These are phyloP conservation scores for Pelagophyceae sp. DNA, from an alignment of 352 stramenopile species.

Conservation along the genomic window DNA sequence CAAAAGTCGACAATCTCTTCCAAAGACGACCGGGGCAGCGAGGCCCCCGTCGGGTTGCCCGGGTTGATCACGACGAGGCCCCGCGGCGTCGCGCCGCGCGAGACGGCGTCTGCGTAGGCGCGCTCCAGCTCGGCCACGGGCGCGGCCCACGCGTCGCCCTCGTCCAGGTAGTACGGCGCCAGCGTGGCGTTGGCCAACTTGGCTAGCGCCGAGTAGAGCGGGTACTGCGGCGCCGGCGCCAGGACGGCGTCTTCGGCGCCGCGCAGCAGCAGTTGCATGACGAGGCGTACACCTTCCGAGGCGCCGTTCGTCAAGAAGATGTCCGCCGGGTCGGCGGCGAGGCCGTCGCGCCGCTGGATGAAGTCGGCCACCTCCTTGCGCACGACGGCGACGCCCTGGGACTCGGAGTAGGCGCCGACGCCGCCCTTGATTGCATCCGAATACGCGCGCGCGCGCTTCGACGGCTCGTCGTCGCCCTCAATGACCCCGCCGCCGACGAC, in stretches of 20 bases:
- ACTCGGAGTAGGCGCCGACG: constrained; percentile 54
- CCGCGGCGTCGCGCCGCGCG: neutral
- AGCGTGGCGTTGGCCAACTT: constrained; percentile 83
- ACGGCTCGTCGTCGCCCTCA: constrained; percentile 44
- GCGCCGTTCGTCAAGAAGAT: constrained; percentile 96
- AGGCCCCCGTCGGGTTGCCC: constrained; percentile 93
- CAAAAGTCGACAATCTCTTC: constrained; percentile 90
- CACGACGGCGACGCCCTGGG: constrained; percentile 47
- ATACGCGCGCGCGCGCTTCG: constrained; percentile 44
- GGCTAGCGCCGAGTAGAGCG: constrained; percentile 95
- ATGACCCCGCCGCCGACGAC: constrained; percentile 31
- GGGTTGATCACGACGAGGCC: constrained; percentile 97
- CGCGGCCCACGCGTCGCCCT: constrained; percentile 81
- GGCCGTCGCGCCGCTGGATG: constrained; percentile 46
- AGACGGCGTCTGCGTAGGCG: constrained; percentile 69
- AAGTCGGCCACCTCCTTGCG: constrained; percentile 50
- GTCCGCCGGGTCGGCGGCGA: constrained; percentile 48
- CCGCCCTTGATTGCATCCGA: constrained; percentile 44
- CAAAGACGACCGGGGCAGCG: constrained; percentile 70
- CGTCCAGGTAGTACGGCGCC: constrained; percentile 93
- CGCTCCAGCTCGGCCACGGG: constrained; percentile 74
- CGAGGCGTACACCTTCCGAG: constrained; percentile 81
- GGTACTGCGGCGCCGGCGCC: constrained; percentile 97
- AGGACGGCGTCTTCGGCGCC: constrained; percentile 68
- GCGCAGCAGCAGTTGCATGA: constrained; percentile 31